These are phyloP conservation scores for Pichia norvegensis DNA, from an alignment of 1,139 yeast genomes.

Conservation along the genomic window DNA sequence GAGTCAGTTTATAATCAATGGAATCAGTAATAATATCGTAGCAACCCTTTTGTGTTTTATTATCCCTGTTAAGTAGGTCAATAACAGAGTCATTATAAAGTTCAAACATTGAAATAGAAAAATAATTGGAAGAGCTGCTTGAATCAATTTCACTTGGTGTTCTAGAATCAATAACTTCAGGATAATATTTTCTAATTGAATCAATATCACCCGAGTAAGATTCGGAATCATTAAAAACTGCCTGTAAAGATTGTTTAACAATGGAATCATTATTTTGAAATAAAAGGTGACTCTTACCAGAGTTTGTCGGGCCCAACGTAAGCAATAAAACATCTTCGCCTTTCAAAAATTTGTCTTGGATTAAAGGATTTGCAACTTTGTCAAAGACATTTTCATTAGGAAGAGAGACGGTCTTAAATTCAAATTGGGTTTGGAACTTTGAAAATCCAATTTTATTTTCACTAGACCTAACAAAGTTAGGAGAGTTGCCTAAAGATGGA, in stretches of 20 bases:
- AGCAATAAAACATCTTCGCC: conserved; percentile 37
- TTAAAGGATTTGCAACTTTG: conserved; percentile 17
- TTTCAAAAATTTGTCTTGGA: conserved; percentile 21
- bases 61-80: conserved; percentile 29
- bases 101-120: conserved; percentile 36
- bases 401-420: conserved; percentile 20
- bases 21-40: conserved; percentile 26
- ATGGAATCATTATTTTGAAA: conserved; percentile 21
- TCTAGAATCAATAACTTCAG: conserved; percentile 6
- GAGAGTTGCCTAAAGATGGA: conserved; percentile 1
- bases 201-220: conserved; percentile 4
- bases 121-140: background rate
- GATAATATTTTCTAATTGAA: conserved; percentile 7
- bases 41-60: conserved; percentile 12
- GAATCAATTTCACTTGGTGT: conserved; percentile 1
- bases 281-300: conserved; percentile 37
- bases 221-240: conserved; percentile 16
- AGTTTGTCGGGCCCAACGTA: conserved; percentile 44
- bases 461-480: conserved; percentile 10
- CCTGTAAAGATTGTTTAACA: conserved; percentile 14
- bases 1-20: conserved; percentile 32
- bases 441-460: conserved; percentile 19
- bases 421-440: conserved; percentile 21
- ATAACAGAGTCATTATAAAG: conserved; percentile 34
- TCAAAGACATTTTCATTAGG: conserved; percentile 11